Evolutionary conservation across 2,329 filamentous ascomycete species (phyloP), one percentile per base, ranked within the genome.

Genomic region (Blastomyces gilchristii): DNA sequence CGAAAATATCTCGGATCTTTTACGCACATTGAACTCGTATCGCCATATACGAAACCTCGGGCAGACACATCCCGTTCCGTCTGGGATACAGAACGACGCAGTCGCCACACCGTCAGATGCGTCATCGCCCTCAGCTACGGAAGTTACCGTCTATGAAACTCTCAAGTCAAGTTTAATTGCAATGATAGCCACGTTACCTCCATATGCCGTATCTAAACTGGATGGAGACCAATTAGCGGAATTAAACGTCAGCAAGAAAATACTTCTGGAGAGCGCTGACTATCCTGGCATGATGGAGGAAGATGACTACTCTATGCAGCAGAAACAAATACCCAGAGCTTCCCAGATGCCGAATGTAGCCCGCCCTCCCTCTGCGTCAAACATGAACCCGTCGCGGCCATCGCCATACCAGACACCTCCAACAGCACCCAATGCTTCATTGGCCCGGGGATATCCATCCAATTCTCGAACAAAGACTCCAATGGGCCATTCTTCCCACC

Each of bases 141-240:
- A 87, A 68, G 73, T 79, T 47, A 78, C 79, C 49, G 77, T 83
- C 0, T 96, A 95, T 72, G 82, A 90, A 66, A 82, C 87, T 34
- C 80, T 96, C 61, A 91, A 88, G 71, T 83, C 86, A 3, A 90
- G 92, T 71, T 79, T 96, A 25, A 80, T 85, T 0, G 78, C 91
- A 39, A 85, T 96, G 66, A 83, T 96, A 65, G 82, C 87, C 67
- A 85, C 83, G 49, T 77, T 96, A 12, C 91, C 91, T 1, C 91
- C 91, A 0, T 94, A 91, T 71, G 89, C 89, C 0, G 88, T 96
- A 31, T 87, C 91, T 6, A 93, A 94, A 70, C 79, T 96, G 65
- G 87, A 95, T 69, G 91, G 91, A 11, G 88, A 95, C 71, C 89
- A 91, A 73, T 77, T 96, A n/a, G 87, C 87, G 39, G 89, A 91